Percentiles rank a stretch among this genome's conserved stretches.
These are phyloP conservation scores for Lithohypha guttulata DNA, from an alignment of 2,329 filamentous ascomycete genomes.

Conservation along the genomic window DNA sequence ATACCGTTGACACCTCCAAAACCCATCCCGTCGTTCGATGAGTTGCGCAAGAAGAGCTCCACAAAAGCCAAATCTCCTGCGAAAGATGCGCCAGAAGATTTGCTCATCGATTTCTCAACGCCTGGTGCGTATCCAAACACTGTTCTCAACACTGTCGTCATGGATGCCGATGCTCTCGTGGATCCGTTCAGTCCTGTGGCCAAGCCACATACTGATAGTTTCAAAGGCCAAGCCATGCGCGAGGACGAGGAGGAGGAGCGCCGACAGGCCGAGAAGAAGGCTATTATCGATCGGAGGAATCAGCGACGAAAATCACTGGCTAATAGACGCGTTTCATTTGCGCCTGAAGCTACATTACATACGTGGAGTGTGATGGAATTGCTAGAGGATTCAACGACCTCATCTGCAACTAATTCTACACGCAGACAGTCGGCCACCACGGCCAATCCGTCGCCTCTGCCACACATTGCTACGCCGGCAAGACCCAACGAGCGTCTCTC, in stretches of 20 bases:
- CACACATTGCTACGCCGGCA: constrained; percentile 23
- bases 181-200: constrained; percentile 22
- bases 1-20: constrained; percentile 56
- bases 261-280: constrained; percentile 46
- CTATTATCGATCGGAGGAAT: constrained; percentile 62
- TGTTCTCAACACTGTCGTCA: constrained; percentile 31
- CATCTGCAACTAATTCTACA: constrained; percentile 61
- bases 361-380: constrained; percentile 94
- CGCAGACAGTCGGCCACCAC: constrained; percentile 57
- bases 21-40: constrained; percentile 51
- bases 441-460: constrained; percentile 21
- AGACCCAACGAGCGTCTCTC: constrained; percentile 48
- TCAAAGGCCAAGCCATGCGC: constrained; percentile 37
- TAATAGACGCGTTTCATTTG: constrained; percentile 89
- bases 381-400: constrained; percentile 72
- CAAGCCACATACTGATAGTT: constrained; percentile 7
- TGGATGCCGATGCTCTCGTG: constrained; percentile 41
- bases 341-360: constrained; percentile 90
- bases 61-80: constrained; percentile 24
- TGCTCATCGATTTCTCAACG: constrained; percentile 35
- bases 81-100: constrained; percentile 20
- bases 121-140: constrained; percentile 26
- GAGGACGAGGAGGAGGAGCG: constrained; percentile 55
- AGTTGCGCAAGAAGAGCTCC: constrained; percentile 35
- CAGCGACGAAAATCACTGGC: constrained; percentile 86